Conservation (phyloP, 148 eudicot genomes). For the Cornus florida region DNA sequence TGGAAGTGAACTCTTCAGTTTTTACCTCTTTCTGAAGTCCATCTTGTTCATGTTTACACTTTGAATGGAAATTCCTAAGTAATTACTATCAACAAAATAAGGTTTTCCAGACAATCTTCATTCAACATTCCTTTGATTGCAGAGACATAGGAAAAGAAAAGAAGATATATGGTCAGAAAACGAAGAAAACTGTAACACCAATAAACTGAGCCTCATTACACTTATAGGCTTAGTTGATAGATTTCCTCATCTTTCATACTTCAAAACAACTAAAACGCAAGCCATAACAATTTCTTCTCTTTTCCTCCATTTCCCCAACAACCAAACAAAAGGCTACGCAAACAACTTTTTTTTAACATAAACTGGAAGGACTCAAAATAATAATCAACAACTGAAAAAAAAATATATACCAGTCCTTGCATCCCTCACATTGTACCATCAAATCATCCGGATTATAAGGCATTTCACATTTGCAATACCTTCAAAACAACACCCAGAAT, state of each 20-base stretch:
- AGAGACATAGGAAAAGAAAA: conserved; percentile 5
- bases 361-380: background rate
- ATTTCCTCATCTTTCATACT: conserved; percentile 2
- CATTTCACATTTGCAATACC: conserved; percentile 52
- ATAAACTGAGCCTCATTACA: background rate
- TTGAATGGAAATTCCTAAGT: background rate
- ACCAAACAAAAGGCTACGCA: background rate
- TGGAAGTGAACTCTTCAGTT: background rate
- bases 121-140: background rate
- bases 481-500: conserved; percentile 8
- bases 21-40: background rate
- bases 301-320: background rate
- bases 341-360: background rate
- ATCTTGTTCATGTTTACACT: background rate
- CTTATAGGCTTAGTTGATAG: background rate
- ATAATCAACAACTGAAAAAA: background rate
- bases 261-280: background rate
- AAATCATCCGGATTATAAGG: conserved; percentile 45
- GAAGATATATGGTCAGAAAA: background rate
- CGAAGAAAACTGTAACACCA: background rate
- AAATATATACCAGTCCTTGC: conserved; percentile 34
- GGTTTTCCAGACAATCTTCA: background rate
- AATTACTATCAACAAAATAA: background rate
- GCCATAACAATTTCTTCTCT: background rate
- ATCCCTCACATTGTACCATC: conserved; percentile 45